A percentile compares a stretch with the other conserved stretches of the same genome.
Evolutionary conservation across 2,329 filamentous ascomycete species (phyloP).

Genomic region (Domatiomyces catenatus): DNA sequence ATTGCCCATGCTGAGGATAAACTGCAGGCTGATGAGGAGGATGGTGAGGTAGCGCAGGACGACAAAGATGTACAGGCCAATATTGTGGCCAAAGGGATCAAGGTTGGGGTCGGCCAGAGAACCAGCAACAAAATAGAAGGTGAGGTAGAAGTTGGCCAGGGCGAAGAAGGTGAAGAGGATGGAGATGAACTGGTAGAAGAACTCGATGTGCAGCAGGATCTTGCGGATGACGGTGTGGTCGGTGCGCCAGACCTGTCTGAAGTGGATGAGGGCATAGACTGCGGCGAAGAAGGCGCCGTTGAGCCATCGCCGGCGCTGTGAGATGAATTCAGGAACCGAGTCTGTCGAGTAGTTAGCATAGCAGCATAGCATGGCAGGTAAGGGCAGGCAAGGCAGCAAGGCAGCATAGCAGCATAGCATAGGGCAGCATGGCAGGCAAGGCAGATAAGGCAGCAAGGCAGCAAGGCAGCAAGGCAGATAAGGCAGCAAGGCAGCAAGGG

Average conservation of each 20-base stretch:
- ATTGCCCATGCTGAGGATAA: constrained; percentile 92
- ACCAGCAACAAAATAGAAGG: constrained; percentile 94
- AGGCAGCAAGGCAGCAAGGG: too few relatives aligned
- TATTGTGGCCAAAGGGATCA: constrained; percentile 82
- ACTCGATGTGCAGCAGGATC: constrained; percentile 82
- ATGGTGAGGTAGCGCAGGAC: constrained; percentile 73
- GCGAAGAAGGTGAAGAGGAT: constrained; percentile 96
- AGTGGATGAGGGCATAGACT: constrained; percentile 92
- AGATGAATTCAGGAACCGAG: constrained; percentile 88
- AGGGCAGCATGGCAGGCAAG: too few relatives aligned
- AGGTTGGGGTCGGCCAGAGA: constrained; percentile 63
- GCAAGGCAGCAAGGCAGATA: too few relatives aligned
- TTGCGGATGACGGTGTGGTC: constrained; percentile 86
- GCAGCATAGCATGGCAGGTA: too few relatives aligned
- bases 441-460: too few relatives aligned
- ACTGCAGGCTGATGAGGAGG: constrained; percentile 82
- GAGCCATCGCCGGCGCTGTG: constrained; percentile 87
- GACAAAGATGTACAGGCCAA: constrained; percentile 72
- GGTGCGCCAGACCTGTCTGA: constrained; percentile 79
- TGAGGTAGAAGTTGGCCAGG: constrained; percentile 95
- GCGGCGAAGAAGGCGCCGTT: constrained; percentile 98
- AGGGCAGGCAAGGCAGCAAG: too few relatives aligned
- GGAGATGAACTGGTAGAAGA: constrained; percentile 84
- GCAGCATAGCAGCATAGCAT: too few relatives aligned
- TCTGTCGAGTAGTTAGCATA: constrained; percentile 38